Evolutionary conservation across 345 rosid genomes (phyloP).

Genomic region (Gossypium rotundifolium): DNA sequence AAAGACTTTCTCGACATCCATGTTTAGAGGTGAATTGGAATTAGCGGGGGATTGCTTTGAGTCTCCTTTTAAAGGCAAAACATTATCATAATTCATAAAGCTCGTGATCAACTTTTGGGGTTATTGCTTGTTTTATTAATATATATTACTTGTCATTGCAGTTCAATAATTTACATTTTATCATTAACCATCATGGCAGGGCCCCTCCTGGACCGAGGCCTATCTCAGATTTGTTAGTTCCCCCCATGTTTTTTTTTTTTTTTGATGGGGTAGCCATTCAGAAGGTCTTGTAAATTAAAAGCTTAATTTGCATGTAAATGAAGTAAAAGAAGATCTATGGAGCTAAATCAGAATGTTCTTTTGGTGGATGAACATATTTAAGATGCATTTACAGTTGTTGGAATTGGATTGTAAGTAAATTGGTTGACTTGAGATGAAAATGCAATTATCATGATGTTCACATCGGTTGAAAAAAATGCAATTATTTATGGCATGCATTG

Average conservation of each 20-base stretch:
- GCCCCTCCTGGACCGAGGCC: not conserved
- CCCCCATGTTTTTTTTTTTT: not conserved
- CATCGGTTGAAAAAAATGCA: not conserved
- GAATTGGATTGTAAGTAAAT: not conserved
- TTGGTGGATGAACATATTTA: not conserved
- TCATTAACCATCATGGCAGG: not conserved
- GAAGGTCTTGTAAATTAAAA: not conserved
- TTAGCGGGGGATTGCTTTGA: not conserved
- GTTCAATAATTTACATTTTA: not conserved
- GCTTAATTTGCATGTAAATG: not conserved
- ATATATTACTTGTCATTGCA: conserved; percentile 20
- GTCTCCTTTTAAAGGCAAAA: conserved; percentile 17
- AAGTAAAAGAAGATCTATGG: not conserved
- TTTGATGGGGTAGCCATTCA: not conserved
- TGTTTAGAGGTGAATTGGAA: not conserved
- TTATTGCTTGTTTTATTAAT: not conserved
- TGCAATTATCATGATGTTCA: not conserved
- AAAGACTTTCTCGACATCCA: conserved; percentile 45
- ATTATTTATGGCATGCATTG: not conserved
- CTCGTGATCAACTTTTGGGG: not conserved
- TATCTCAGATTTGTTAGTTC: conserved; percentile 1
- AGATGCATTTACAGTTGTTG: not conserved
- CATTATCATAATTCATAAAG: not conserved
- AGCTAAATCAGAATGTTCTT: not conserved
- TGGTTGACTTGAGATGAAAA: not conserved